phyloP scores from a whole-genome alignment of 129 eudicot genomes.

The Daucus carota region DNA sequence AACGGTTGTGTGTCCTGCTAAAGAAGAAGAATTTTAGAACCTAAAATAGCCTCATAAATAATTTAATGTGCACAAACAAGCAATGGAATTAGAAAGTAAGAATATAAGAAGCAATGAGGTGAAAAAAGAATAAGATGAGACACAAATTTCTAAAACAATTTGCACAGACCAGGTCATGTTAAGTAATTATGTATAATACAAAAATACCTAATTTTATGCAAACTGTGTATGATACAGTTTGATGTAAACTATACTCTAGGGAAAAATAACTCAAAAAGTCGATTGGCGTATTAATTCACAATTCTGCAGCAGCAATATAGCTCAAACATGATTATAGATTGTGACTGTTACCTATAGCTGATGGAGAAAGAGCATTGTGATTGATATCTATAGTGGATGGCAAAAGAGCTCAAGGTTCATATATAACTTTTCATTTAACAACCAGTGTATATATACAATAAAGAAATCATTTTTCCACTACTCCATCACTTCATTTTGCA shows the following conservation, averaged over 20 bases:
- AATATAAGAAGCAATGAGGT: not conserved
- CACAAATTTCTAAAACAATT: not conserved
- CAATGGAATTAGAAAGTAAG: not conserved
- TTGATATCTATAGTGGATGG: not conserved
- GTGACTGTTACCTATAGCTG: not conserved
- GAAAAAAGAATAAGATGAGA: not conserved
- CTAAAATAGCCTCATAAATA: not conserved
- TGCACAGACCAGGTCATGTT: not conserved
- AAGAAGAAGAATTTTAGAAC: constrained; percentile 8
- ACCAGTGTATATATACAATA: not conserved
- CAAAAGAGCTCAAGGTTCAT: not conserved
- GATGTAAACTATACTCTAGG: not conserved
- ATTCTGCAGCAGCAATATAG: not conserved
- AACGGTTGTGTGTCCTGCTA: constrained; percentile 61
- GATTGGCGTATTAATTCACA: not conserved
- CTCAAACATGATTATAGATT: not conserved
- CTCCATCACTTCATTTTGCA: not conserved
- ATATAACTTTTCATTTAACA: not conserved
- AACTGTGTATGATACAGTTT: not conserved
- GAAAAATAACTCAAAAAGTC: not conserved
- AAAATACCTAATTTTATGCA: not conserved
- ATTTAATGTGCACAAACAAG: not conserved
- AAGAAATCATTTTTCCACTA: not conserved
- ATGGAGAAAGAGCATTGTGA: not conserved
- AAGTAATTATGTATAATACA: not conserved